Percentiles rank a stretch among this genome's conserved stretches.
phyloP scores from a whole-genome alignment of 1,139 yeast species.

The Scheffersomyces segobiensis region DNA sequence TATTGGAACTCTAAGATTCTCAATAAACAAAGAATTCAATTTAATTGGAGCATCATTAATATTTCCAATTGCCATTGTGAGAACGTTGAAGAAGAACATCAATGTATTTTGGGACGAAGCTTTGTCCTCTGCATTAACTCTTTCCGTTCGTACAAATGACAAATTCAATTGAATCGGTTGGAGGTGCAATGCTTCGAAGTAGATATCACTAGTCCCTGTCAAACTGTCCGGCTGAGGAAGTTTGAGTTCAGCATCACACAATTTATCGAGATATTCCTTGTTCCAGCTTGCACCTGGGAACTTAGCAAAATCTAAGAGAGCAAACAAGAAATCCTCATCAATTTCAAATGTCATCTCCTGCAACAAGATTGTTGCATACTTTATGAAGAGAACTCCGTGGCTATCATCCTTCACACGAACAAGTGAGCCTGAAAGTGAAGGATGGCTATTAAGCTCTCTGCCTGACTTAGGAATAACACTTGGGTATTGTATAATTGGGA shows the following conservation, averaged over 20 bases:
- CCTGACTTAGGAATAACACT: constrained; percentile 85
- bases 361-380: constrained; percentile 83
- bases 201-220: constrained; percentile 69
- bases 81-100: constrained; percentile 75
- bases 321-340: constrained; percentile 90
- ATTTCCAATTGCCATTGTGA: constrained; percentile 97
- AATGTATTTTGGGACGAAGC: constrained; percentile 63
- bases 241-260: constrained; percentile 63
- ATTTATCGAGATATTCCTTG: constrained; percentile 43
- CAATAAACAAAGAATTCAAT: constrained; percentile 82
- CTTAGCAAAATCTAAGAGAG: constrained; percentile 75
- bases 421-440: constrained; percentile 82
- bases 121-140: constrained; percentile 61
- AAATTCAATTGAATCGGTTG: constrained; percentile 89
- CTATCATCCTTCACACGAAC: constrained; percentile 84
- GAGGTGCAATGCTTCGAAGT: constrained; percentile 88
- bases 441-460: constrained; percentile 84
- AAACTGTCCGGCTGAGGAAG: constrained; percentile 71
- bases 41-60: constrained; percentile 96
- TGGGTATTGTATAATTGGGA: constrained; percentile 90
- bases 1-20: constrained; percentile 83
- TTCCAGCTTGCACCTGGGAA: constrained; percentile 75
- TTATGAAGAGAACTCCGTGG: constrained; percentile 87
- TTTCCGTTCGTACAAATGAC: constrained; percentile 90
- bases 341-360: constrained; percentile 92